phyloP scores from a whole-genome alignment of 164 flowering plant genomes.

The Tetracentron sinense region DNA sequence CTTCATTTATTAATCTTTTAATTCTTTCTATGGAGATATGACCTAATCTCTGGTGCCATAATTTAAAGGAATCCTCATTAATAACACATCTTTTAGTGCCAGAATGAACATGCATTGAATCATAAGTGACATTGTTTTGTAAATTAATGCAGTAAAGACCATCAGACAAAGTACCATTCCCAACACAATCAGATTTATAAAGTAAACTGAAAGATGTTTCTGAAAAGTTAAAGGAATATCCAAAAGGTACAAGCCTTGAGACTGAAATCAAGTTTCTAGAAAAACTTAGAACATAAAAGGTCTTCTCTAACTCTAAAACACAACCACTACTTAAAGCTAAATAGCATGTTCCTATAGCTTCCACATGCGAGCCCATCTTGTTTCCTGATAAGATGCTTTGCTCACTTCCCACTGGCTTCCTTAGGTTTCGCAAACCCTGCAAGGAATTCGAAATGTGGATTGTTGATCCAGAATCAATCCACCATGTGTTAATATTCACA shows the following conservation, averaged over 20 bases:
- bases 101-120: constrained; percentile 16
- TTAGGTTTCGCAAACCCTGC: constrained; percentile 13
- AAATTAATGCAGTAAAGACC: constrained; percentile 17
- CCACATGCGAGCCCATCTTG: constrained; percentile 20
- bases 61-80: constrained; percentile 15
- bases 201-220: constrained; percentile 3
- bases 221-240: constrained; percentile 14
- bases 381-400: constrained; percentile 13
- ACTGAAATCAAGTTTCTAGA: constrained; percentile 25
- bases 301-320: constrained; percentile 20
- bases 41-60: constrained; percentile 15
- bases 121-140: constrained; percentile 2
- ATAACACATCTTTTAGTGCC: constrained; percentile 15
- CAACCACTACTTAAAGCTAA: constrained; percentile 19
- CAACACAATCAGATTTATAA: constrained; percentile 16
- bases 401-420: constrained; percentile 19
- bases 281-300: constrained; percentile 22
- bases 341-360: constrained; percentile 22
- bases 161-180: constrained; percentile 22
- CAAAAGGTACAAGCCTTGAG: constrained; percentile 21
- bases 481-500: constrained; percentile 16
- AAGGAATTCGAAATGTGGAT: constrained; percentile 16
- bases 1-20: constrained; percentile 21
- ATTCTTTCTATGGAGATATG: constrained; percentile 5
- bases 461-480: constrained; percentile 18